Conservation (phyloP, 805 yeast species). For the Metschnikowia kunwiensis region DNA sequence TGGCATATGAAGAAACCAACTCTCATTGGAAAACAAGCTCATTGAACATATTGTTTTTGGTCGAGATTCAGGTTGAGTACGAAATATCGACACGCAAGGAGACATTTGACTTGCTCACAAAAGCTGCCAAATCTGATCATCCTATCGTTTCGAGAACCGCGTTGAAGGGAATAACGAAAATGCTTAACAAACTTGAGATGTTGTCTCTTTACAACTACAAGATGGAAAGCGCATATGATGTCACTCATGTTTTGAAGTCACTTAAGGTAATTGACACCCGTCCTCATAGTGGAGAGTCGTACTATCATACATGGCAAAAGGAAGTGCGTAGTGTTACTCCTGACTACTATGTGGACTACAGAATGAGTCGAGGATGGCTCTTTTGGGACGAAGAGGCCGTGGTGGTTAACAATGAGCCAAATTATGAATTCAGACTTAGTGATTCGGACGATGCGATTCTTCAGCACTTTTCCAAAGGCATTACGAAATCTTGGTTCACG, state of each 20-base stretch:
- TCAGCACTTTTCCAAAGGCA: constrained; percentile 37
- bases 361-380: constrained; percentile 61
- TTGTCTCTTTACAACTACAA: constrained; percentile 50
- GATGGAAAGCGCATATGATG: constrained; percentile 41
- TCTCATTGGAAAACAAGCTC: constrained; percentile 58
- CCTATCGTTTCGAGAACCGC: constrained; percentile 64
- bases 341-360: constrained; percentile 54
- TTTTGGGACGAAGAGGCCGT: constrained; percentile 64
- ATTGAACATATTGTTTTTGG: constrained; percentile 48
- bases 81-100: constrained; percentile 45
- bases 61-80: constrained; percentile 50
- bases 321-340: constrained; percentile 55
- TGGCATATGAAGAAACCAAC: constrained; percentile 25
- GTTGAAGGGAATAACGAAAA: constrained; percentile 53
- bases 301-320: constrained; percentile 38
- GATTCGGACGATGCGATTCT: constrained; percentile 44
- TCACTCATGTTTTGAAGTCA: constrained; percentile 32
- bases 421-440: constrained; percentile 29
- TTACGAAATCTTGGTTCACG: constrained; percentile 60
- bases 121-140: constrained; percentile 56
- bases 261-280: constrained; percentile 41
- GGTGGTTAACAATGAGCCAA: constrained; percentile 41
- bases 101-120: constrained; percentile 43
- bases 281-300: constrained; percentile 34
- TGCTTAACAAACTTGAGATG: constrained; percentile 38